Evolutionary conservation across 345 rosid species (phyloP).

Genomic region (Camelina laxa): DNA sequence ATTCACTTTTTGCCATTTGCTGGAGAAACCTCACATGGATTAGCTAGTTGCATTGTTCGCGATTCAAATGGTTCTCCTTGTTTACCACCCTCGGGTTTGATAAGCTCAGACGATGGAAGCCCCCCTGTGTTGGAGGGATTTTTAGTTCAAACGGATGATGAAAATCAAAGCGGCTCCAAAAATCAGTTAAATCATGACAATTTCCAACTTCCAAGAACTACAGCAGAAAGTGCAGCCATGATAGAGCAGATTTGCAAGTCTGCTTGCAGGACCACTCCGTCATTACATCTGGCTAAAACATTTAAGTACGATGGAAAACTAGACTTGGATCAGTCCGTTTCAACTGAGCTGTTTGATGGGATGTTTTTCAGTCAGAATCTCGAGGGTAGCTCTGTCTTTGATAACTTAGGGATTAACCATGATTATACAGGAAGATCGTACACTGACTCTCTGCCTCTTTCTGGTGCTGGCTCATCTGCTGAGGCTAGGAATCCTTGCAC

Average conservation of each 20-base stretch:
- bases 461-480: conserved; percentile 48
- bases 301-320: conserved; percentile 46
- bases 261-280: conserved; percentile 64
- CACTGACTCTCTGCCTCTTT: conserved; percentile 55
- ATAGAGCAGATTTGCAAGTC: conserved; percentile 76
- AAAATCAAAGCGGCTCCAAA: conserved; percentile 39
- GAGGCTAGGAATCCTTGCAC: conserved; percentile 54
- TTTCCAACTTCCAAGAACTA: conserved; percentile 55
- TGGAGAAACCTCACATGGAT: conserved; percentile 44
- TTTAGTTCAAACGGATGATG: conserved; percentile 55
- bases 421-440: conserved; percentile 47
- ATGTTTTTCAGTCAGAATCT: conserved; percentile 48
- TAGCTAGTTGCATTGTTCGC: conserved; percentile 34
- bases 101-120: conserved; percentile 44
- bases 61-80: conserved; percentile 46
- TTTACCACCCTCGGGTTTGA: conserved; percentile 40
- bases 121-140: conserved; percentile 72
- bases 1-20: conserved; percentile 38
- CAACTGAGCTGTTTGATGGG: conserved; percentile 67
- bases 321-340: conserved; percentile 61
- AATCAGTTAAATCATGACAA: conserved; percentile 53
- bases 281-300: conserved; percentile 53
- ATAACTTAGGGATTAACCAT: conserved; percentile 42
- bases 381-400: conserved; percentile 46
- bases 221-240: conserved; percentile 59